phyloP scores from a whole-genome alignment of 331 rosid species.

The Arachis monticola region DNA sequence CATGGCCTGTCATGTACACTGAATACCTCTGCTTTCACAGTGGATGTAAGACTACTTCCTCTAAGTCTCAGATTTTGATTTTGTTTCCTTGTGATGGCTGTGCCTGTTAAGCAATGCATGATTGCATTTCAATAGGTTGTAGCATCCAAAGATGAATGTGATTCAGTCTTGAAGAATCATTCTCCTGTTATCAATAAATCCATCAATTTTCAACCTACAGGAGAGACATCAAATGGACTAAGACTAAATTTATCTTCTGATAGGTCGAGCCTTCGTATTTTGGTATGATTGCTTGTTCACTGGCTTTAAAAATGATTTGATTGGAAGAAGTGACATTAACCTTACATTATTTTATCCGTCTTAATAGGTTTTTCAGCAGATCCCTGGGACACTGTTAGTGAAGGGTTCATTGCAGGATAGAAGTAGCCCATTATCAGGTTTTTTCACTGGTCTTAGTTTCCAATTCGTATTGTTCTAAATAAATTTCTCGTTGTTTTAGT shows the following conservation, averaged over 20 bases:
- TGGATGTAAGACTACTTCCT: conserved; percentile 61
- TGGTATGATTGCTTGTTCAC: conserved; percentile 48
- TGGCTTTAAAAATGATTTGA: conserved; percentile 35
- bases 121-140: conserved; percentile 53
- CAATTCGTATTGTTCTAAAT: not conserved
- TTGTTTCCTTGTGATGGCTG: conserved; percentile 31
- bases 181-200: conserved; percentile 40
- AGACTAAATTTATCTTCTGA: conserved; percentile 39
- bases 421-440: conserved; percentile 64
- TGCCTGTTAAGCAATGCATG: not conserved
- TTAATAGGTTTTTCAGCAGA: conserved; percentile 79
- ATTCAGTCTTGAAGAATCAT: conserved; percentile 59
- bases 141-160: conserved; percentile 55
- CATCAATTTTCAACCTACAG: conserved; percentile 37
- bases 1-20: conserved; percentile 63
- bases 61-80: conserved; percentile 27
- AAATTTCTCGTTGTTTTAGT: not conserved
- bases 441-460: conserved; percentile 26
- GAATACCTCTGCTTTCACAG: conserved; percentile 71
- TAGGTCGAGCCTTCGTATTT: conserved; percentile 58
- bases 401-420: conserved; percentile 73
- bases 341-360: conserved; percentile 5
- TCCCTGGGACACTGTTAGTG: conserved; percentile 75
- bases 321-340: conserved; percentile 26
- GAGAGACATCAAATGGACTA: conserved; percentile 42